A percentile compares a stretch with the other conserved stretches of the same genome.
Conservation (phyloP, 164 flowering plant genomes). For the Buxus sempervirens region DNA sequence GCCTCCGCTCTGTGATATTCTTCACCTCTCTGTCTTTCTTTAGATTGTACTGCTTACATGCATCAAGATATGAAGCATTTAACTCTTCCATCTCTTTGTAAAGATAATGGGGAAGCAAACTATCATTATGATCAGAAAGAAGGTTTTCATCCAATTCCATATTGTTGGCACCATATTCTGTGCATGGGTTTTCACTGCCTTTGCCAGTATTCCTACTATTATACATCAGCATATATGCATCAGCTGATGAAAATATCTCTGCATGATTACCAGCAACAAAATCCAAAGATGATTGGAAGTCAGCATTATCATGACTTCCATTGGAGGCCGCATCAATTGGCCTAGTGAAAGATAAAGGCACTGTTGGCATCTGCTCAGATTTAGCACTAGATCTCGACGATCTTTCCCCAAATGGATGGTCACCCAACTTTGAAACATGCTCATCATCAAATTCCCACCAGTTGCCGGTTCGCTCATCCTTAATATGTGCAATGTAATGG, state of each 20-base stretch:
- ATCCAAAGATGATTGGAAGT: constrained; percentile 28
- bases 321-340: constrained; percentile 21
- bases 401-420: constrained; percentile 78
- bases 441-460: constrained; percentile 99
- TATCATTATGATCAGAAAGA: constrained; percentile 11
- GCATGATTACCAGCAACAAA: constrained; percentile 16
- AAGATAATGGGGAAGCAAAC: constrained; percentile 66
- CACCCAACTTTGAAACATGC: constrained; percentile 71
- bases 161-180: constrained; percentile 9
- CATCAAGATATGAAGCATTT: constrained; percentile 45
- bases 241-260: constrained; percentile 69
- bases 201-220: constrained; percentile 30
- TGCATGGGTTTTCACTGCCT: constrained; percentile 11
- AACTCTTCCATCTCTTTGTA: constrained; percentile 43
- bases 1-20: constrained; percentile 52
- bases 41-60: constrained; percentile 53
- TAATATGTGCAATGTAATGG: constrained; percentile 89
- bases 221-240: constrained; percentile 98
- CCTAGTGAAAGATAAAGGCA: constrained; percentile 23
- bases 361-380: constrained; percentile 19
- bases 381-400: constrained; percentile 44
- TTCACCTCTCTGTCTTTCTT: constrained; percentile 52
- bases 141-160: constrained; percentile 23
- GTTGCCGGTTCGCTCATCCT: constrained; percentile 67
- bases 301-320: constrained; percentile 29